These are phyloP conservation scores for Begonia peltatifolia DNA, from an alignment of 306 rosid genomes.

Conservation along the genomic window DNA sequence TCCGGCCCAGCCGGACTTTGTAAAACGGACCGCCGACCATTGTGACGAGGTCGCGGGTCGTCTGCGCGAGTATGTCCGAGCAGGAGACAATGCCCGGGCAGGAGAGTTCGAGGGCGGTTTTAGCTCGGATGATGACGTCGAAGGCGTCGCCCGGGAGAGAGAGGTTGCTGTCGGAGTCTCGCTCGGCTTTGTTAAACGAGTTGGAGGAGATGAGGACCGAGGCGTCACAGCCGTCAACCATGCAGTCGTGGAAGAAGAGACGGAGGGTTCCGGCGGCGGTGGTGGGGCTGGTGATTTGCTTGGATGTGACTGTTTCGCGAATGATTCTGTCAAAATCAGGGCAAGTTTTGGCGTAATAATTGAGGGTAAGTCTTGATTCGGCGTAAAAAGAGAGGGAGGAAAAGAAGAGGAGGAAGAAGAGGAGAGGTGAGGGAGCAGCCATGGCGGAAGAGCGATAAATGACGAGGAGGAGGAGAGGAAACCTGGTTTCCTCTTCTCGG, in stretches of 20 bases:
- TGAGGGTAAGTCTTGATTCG: slow-evolving; percentile 14
- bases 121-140: slow-evolving; percentile 5
- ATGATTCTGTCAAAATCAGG: slow-evolving; percentile 19
- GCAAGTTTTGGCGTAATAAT: slow-evolving; percentile 22
- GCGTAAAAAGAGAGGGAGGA: neutral
- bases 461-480: no score
- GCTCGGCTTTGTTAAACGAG: slow-evolving; percentile 18
- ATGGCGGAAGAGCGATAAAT: no score
- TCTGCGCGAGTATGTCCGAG: slow-evolving; percentile 19
- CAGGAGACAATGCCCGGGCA: slow-evolving; percentile 16
- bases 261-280: slow-evolving; percentile 28
- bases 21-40: slow-evolving; percentile 36
- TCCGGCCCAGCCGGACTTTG: slow-evolving; percentile 21
- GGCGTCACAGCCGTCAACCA: slow-evolving; percentile 31
- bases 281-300: slow-evolving; percentile 20
- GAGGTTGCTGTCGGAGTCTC: slow-evolving; percentile 19
- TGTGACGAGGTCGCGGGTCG: slow-evolving; percentile 26
- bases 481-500: no score
- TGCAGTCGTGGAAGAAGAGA: slow-evolving; percentile 33
- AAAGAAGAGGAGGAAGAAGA: slow-evolving; percentile 1
- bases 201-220: slow-evolving; percentile 23
- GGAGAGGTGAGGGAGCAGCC: no score
- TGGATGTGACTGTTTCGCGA: slow-evolving; percentile 14
- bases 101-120: slow-evolving; percentile 30
- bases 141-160: slow-evolving; percentile 27